Percentiles rank a stretch among this genome's conserved stretches.
phyloP scores from a whole-genome alignment of 2,329 filamentous ascomycete genomes.

The Thyridium curvatum region DNA sequence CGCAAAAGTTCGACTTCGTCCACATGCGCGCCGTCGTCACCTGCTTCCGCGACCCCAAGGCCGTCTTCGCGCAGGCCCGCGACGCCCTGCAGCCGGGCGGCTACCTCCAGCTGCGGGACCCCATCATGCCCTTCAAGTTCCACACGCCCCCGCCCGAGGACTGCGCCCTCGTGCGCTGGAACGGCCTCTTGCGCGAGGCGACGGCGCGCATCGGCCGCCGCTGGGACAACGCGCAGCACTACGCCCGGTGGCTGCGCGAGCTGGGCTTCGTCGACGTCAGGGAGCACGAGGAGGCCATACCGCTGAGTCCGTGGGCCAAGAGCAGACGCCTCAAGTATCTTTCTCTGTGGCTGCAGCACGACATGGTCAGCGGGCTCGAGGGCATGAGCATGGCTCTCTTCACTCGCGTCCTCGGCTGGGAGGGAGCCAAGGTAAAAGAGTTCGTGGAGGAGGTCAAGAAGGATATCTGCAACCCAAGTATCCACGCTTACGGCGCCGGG shows the following conservation, averaged over 20 bases:
- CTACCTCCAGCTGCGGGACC: slow-evolving; percentile 18
- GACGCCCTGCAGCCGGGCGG: slow-evolving; percentile 13
- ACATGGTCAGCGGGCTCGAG: slow-evolving; percentile 14
- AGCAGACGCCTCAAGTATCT: slow-evolving; percentile 13
- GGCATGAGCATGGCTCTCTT: slow-evolving; percentile 17
- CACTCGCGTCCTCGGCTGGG: slow-evolving; percentile 15
- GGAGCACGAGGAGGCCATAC: slow-evolving; percentile 11
- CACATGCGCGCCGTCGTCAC: slow-evolving; percentile 17
- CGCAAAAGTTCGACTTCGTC: slow-evolving; percentile 14
- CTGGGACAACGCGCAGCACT: slow-evolving; percentile 13
- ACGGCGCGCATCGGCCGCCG: slow-evolving; percentile 11
- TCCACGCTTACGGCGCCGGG: slow-evolving; percentile 17
- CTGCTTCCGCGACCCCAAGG: slow-evolving; percentile 13
- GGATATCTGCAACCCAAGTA: slow-evolving; percentile 12
- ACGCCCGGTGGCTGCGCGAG: slow-evolving; percentile 12
- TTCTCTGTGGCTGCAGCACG: slow-evolving; percentile 13
- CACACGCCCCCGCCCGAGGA: slow-evolving; percentile 11
- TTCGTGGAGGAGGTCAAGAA: slow-evolving; percentile 12
- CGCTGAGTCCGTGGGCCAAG: slow-evolving; percentile 15
- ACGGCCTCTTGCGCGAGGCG: slow-evolving; percentile 12
- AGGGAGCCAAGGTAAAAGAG: slow-evolving; percentile 4
- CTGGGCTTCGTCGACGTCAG: slow-evolving; percentile 13
- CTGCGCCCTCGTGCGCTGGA: slow-evolving; percentile 15
- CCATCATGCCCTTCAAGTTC: slow-evolving; percentile 16
- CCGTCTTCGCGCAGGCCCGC: slow-evolving; percentile 12